Evolutionary conservation across 805 yeast species (phyloP).

Genomic region (Barnettozyma populi): DNA sequence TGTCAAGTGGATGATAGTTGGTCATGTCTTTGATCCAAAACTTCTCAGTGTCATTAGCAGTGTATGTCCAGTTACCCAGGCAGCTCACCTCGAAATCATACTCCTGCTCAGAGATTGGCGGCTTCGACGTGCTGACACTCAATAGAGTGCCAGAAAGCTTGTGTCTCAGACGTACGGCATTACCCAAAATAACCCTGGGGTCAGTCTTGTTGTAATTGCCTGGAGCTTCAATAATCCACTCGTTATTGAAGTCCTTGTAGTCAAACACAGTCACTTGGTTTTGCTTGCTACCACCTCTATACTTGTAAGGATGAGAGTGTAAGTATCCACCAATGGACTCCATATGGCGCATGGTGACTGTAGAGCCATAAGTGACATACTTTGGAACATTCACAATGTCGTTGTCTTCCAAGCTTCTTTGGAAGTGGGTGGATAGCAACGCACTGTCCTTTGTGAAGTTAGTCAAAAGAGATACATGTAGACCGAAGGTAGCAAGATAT

Average conservation of each 20-base stretch:
- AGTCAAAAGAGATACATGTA: constrained; percentile 47
- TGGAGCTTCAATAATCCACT: constrained; percentile 61
- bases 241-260: constrained; percentile 55
- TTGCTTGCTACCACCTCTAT: constrained; percentile 60
- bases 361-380: constrained; percentile 68
- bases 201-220: constrained; percentile 25
- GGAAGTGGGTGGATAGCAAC: constrained; percentile 62
- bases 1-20: constrained; percentile 9
- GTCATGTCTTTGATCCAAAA: constrained; percentile 54
- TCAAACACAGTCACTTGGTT: constrained; percentile 78
- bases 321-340: constrained; percentile 70
- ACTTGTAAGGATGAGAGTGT: constrained; percentile 66
- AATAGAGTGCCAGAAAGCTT: constrained; percentile 59
- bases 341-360: constrained; percentile 64
- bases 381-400: constrained; percentile 45
- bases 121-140: constrained; percentile 63
- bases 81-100: constrained; percentile 81
- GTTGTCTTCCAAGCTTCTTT: constrained; percentile 43
- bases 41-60: constrained; percentile 64
- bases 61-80: constrained; percentile 54
- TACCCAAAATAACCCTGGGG: constrained; percentile 26
- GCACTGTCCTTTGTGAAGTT: constrained; percentile 52
- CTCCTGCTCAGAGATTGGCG: constrained; percentile 88
- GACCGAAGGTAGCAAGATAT: constrained; percentile 50
- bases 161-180: constrained; percentile 66